A percentile compares a stretch with the other conserved stretches of the same genome.
phyloP scores from a whole-genome alignment of 257 asterid genomes.

The Solanum medicagineum region DNA sequence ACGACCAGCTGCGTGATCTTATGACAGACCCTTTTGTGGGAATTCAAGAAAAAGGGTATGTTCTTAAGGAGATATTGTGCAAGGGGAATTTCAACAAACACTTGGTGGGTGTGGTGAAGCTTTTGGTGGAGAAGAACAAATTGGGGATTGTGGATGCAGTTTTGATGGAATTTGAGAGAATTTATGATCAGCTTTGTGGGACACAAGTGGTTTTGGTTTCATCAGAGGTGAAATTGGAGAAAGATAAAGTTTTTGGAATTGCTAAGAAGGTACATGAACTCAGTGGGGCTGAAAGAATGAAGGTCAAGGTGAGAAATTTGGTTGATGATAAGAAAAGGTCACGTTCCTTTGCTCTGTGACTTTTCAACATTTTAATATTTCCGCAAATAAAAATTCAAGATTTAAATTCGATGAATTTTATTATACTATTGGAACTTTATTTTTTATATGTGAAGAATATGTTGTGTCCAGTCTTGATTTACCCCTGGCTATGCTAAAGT shows the following conservation, averaged over 20 bases:
- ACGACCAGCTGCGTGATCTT: neutral
- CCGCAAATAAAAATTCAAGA: neutral
- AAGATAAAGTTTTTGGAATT: slow-evolving; percentile 10
- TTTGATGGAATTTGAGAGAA: slow-evolving; percentile 30
- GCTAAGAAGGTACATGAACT: slow-evolving; percentile 22
- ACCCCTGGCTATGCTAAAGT: neutral
- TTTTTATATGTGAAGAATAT: neutral
- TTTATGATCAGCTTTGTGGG: slow-evolving; percentile 26
- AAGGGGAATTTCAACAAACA: slow-evolving; percentile 28
- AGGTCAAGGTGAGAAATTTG: slow-evolving; percentile 14
- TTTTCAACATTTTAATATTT: neutral
- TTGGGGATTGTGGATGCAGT: slow-evolving; percentile 23
- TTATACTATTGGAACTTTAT: too few relatives aligned
- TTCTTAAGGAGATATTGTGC: slow-evolving; percentile 18
- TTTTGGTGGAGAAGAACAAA: slow-evolving; percentile 21
- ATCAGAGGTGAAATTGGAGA: slow-evolving; percentile 12
- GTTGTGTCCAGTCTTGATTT: neutral
- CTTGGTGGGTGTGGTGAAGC: slow-evolving; percentile 28
- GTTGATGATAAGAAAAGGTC: neutral
- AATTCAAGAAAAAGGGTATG: slow-evolving; percentile 20
- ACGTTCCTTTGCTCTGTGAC: neutral
- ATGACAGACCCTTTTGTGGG: slow-evolving; percentile 8
- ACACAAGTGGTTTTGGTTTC: slow-evolving; percentile 25
- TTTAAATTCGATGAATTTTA: neutral
- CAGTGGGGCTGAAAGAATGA: slow-evolving; percentile 29